Base-by-base conservation (phyloP, 2,329 filamentous ascomycete genomes). In the Epichloe sibirici region DNA sequence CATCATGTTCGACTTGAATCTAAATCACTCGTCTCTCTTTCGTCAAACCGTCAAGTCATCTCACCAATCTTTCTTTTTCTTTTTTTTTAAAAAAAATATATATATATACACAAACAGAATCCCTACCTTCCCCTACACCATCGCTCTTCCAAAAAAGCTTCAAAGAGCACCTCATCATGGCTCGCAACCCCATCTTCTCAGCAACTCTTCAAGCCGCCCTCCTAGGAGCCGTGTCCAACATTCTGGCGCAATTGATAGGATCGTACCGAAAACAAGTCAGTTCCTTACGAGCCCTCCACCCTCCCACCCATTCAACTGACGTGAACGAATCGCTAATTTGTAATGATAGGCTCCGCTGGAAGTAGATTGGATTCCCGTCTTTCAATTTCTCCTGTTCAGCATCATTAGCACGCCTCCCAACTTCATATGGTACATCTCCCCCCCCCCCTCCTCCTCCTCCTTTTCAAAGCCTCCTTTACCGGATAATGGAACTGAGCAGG, bases 371-470 rank as follows among this genome's bases (percentile, higher is more conserved):
- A 69, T 77, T 5, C 81, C 85, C 4, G 74, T 95, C 44, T 70
- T 90, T 59, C 86, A 90, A 64, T 95, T 94, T 68, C 70, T 87
- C 49, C 63, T 88, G 51, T 95, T 85, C 72, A 79, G 83, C 57
- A 63, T 87, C 37, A 64, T 95, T 54, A 84, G 77, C 66, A 85
- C 83, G 42, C 89, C 90, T 3, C 86, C 86, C 45, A 96, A 96
- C 69, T 88, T 89, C 63, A 65, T 88, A 61, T 95, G 89, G 90
- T 82, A 66, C 59, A 70, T 66, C 8, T 13, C 34, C 12, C 17
- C 17, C 17, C 17, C 17, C 17, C 34, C 12, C 17, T 1, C 17
- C 17, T 1, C 17, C 17, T 17, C 17, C 17, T 17, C 17, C 23
- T 28, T 15, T 15, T n/a, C 37, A 12, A 48, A 5, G 25, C 7